phyloP scores from a whole-genome alignment of 2,329 filamentous ascomycete species.

The Fusarium proliferatum region DNA sequence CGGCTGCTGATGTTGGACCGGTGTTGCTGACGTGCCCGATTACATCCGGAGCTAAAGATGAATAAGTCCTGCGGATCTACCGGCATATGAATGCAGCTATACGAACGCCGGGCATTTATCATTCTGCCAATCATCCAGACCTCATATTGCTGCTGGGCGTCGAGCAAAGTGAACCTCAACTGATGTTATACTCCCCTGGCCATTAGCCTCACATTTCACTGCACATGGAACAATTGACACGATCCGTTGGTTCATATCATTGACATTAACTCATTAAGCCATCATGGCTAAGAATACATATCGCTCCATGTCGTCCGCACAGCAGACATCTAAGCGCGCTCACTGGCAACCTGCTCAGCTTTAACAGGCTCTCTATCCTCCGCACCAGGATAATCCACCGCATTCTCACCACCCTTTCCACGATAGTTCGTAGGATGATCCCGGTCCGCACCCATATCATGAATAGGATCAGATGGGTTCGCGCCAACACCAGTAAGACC shows the following conservation, averaged over 20 bases:
- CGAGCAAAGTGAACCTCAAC: not conserved
- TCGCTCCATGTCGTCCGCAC: not conserved
- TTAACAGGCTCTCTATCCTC: slow-evolving; percentile 35
- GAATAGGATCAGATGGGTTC: slow-evolving; percentile 44
- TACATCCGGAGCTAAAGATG: not conserved
- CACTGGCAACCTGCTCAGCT: slow-evolving; percentile 41
- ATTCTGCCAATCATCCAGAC: not conserved
- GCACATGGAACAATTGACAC: not conserved
- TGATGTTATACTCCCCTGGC: not conserved
- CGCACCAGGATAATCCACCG: slow-evolving; percentile 34
- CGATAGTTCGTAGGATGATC: slow-evolving; percentile 40
- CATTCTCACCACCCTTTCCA: slow-evolving; percentile 28
- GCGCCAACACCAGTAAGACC: slow-evolving; percentile 56
- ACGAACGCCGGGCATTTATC: not conserved
- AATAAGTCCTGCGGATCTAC: not conserved
- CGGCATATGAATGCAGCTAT: not conserved
- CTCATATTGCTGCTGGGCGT: not conserved
- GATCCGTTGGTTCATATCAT: slow-evolving; percentile 3
- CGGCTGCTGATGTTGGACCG: not conserved
- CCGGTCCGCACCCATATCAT: slow-evolving; percentile 47
- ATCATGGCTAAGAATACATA: slow-evolving; percentile 18
- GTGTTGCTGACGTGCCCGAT: not conserved
- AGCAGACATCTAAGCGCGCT: slow-evolving; percentile 26
- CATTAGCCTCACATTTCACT: not conserved
- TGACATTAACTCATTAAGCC: slow-evolving; percentile 31